Percentiles rank a stretch among this genome's conserved stretches.
Conservation (phyloP, 1,284 basidiomycete genomes). For the Pseudozyma sp. region DNA sequence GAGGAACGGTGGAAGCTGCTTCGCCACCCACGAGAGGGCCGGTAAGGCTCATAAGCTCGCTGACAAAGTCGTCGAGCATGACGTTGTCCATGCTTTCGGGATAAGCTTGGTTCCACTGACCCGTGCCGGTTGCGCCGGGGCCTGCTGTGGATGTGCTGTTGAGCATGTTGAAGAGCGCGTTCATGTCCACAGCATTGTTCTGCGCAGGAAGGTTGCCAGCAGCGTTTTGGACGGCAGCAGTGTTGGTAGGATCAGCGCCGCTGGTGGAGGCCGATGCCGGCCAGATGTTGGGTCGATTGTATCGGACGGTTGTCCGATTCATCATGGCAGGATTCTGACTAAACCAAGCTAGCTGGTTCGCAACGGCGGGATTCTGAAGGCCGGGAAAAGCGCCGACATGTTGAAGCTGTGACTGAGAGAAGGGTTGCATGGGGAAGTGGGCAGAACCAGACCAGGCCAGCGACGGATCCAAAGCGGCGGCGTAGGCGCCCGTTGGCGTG, state of each 20-base stretch:
- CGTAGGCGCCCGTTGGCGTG: not conserved
- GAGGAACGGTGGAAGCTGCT: constrained; percentile 6
- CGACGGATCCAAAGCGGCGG: constrained; percentile 20
- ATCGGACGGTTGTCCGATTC: constrained; percentile 29
- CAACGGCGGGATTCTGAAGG: constrained; percentile 23
- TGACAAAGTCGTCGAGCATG: constrained; percentile 58
- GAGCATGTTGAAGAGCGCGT: constrained; percentile 24
- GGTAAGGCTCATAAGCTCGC: constrained; percentile 50
- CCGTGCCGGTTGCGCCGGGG: constrained; percentile 3
- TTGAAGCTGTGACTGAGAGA: constrained; percentile 15
- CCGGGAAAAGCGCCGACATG: constrained; percentile 10
- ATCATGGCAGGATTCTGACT: constrained; percentile 19
- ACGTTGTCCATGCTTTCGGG: constrained; percentile 44
- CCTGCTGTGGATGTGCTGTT: constrained; percentile 15
- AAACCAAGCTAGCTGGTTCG: constrained; percentile 40
- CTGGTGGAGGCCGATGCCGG: constrained; percentile 18
- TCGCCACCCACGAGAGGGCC: constrained; percentile 34
- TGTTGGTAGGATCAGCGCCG: constrained; percentile 1
- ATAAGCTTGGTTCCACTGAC: constrained; percentile 33
- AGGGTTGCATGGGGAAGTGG: constrained; percentile 30
- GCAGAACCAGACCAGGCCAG: constrained; percentile 25
- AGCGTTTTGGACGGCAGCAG: constrained; percentile 4
- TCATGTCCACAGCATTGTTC: constrained; percentile 24
- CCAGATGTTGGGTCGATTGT: constrained; percentile 46
- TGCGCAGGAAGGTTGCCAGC: constrained; percentile 13